Evolutionary conservation across 495 filamentous ascomycete species (phyloP).

Genomic region (Aspergillus olivimuriae): DNA sequence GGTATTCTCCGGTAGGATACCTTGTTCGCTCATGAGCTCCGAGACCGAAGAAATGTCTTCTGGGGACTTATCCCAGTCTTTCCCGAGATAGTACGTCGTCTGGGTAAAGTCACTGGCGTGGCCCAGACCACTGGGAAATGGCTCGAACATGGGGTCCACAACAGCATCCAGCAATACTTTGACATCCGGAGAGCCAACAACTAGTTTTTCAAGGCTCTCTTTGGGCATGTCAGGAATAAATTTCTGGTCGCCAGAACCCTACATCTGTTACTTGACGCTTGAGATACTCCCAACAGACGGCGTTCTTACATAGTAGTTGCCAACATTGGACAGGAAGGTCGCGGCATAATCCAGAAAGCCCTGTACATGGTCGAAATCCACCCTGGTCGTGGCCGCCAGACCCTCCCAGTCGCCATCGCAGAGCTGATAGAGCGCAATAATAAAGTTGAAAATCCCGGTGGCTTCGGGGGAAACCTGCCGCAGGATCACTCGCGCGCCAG

Average conservation of each 20-base stretch:
- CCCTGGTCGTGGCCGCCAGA: constrained; percentile 6
- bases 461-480: constrained; percentile 36
- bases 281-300: too few relatives aligned
- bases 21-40: constrained; percentile 12
- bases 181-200: constrained; percentile 3
- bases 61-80: constrained; percentile 5
- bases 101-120: constrained; percentile 14
- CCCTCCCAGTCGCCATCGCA: constrained; percentile 30
- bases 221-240: constrained; percentile 17
- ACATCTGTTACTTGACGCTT: neutral
- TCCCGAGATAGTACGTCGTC: constrained; percentile 23
- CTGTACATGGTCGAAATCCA: constrained; percentile 6
- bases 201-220: constrained; percentile 11
- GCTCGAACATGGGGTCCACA: constrained; percentile 6
- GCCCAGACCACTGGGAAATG: constrained; percentile 18
- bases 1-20: constrained; percentile 25
- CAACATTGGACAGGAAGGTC: constrained; percentile 12
- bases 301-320: constrained; percentile 12
- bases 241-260: constrained; percentile 25
- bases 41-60: constrained; percentile 18
- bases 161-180: constrained; percentile 1
- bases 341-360: constrained; percentile 15
- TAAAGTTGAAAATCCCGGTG: constrained; percentile 30
- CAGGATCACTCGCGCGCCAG: constrained; percentile 30
- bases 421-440: constrained; percentile 25